Evolutionary conservation across 163 green algal genomes (phyloP), one percentile per base, ranked within the genome.

Genomic region (Trebouxiophyceae sp.): DNA sequence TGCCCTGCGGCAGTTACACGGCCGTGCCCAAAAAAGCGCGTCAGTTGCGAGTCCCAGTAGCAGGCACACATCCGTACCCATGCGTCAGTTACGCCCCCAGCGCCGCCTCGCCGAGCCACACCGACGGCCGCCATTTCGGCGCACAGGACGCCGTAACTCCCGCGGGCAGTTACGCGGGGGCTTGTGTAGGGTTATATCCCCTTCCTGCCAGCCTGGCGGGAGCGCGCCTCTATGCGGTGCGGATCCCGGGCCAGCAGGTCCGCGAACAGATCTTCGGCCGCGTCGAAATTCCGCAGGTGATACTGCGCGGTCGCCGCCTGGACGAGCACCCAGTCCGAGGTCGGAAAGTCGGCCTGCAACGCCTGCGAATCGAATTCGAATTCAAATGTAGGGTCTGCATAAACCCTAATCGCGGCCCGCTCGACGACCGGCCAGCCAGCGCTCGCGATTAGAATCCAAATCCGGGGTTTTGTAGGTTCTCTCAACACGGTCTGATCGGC

Each of bases 261-360:
- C 70, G 95, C 86, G 69, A 85, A 96, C 67, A 94, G 74, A 57
- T 77, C 71, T 71, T 95, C 81, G 0, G 89, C 85, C 64, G 87
- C 78, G 39, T 95, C 85, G 79, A 87, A 94, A 70, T 95, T 92
- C 67, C 90, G 77, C 58, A 91, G 78, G 69, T 89, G 87, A 81
- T 93, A 93, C 69, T 93, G 84, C 45, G 85, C 88, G 54, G 76
- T 70, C 20, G 87, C 89, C 32, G 86, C 82, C 12, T 74, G 62
- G 1, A 60, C 67, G 34, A 89, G 69, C 26, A 95, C 71, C 39
- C 72, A 79, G 8, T 89, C 79, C 19, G 73, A 85, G 24, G 69
- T 59, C 3, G 83, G 86, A 54, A 95, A 93, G 28, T 84, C 30
- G 67, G 77, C 58, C 3, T 65, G 57, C 55, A 86, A 65, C 2